A percentile compares a stretch with the other conserved stretches of the same genome.
These are phyloP conservation scores for Kwoniella sp. DNA, from an alignment of 768 basidiomycete genomes.

Conservation along the genomic window DNA sequence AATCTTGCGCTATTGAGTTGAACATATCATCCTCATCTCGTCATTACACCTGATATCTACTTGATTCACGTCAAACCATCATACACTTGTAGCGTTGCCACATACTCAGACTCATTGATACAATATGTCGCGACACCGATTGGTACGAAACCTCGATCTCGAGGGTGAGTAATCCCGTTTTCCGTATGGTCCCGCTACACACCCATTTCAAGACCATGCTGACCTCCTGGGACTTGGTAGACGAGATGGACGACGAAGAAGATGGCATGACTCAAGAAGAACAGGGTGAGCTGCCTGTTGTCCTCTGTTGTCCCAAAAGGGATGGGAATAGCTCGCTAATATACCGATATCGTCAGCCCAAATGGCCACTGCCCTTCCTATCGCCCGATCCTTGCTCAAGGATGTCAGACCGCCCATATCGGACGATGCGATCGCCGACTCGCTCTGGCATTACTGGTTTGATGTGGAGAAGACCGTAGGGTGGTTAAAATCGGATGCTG, in stretches of 20 bases:
- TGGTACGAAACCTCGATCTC: conserved; percentile 81
- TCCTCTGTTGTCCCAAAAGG: background rate
- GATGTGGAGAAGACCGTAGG: conserved; percentile 74
- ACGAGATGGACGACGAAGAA: conserved; percentile 78
- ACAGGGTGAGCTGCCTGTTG: conserved; percentile 62
- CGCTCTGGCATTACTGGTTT: conserved; percentile 85
- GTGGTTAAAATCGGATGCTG: conserved; percentile 68
- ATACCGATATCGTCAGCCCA: too few relatives aligned
- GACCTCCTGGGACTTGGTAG: conserved; percentile 56
- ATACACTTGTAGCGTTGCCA: background rate
- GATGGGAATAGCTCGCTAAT: too few relatives aligned
- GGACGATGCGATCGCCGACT: conserved; percentile 73
- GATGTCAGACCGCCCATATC: conserved; percentile 66
- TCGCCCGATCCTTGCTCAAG: conserved; percentile 71
- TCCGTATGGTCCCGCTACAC: background rate
- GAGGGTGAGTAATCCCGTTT: conserved; percentile 54
- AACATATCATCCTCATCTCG: too few relatives aligned
- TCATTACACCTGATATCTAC: too few relatives aligned
- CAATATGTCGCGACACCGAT: conserved; percentile 87
- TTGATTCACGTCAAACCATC: too few relatives aligned
- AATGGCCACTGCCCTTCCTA: conserved; percentile 71
- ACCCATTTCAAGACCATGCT: too few relatives aligned
- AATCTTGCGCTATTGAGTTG: too few relatives aligned
- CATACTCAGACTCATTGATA: background rate
- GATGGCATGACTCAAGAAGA: conserved; percentile 77